These are phyloP conservation scores for Orbilia quercus DNA, from an alignment of 2,329 filamentous ascomycete species.

Conservation along the genomic window DNA sequence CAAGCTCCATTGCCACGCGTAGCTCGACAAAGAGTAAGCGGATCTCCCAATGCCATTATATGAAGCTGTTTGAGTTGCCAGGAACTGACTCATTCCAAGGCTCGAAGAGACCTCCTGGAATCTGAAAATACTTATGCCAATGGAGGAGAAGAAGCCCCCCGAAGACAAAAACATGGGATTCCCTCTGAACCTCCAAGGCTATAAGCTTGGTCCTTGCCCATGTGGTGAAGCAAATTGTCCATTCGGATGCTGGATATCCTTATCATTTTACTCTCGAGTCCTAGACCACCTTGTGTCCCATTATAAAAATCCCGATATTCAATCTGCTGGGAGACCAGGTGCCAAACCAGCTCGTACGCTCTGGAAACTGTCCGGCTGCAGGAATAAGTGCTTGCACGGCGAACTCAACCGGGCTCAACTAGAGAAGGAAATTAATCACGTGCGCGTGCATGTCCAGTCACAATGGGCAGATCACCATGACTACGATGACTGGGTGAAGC, in stretches of 20 bases:
- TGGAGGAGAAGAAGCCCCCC: no score
- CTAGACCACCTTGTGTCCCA: neutral
- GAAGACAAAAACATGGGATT: constrained; percentile 1
- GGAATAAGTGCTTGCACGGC: neutral
- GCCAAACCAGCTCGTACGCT: neutral
- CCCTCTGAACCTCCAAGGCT: neutral
- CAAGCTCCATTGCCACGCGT: no score
- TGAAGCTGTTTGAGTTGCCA: no score
- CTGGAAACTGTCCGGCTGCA: neutral
- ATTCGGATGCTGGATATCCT: neutral
- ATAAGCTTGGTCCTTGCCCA: neutral
- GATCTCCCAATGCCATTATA: no score
- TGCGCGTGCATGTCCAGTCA: neutral
- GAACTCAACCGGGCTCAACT: neutral
- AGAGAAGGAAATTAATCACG: constrained; percentile 6
- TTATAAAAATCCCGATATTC: neutral
- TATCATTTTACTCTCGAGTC: neutral
- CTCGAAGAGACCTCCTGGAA: no score
- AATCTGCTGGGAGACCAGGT: neutral
- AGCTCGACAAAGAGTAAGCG: no score
- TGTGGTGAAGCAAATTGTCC: neutral
- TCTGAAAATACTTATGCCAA: no score
- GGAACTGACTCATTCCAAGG: no score
- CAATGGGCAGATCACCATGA: constrained; percentile 19
- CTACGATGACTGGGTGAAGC: constrained; percentile 2